These are phyloP conservation scores for Datisca glomerata DNA, from an alignment of 306 rosid genomes.

Conservation along the genomic window DNA sequence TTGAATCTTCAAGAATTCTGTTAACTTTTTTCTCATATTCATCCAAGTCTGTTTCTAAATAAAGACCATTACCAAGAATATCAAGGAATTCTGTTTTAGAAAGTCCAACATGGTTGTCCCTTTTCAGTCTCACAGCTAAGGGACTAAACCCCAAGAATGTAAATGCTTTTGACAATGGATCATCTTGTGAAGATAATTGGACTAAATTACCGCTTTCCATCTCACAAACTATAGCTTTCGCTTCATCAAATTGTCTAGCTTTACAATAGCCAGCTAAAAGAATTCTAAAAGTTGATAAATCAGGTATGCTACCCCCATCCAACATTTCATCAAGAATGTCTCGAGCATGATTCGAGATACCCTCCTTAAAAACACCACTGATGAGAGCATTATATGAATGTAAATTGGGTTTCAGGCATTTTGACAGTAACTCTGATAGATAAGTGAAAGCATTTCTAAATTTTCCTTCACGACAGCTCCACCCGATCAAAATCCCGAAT, in stretches of 20 bases:
- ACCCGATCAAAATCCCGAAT: conserved; percentile 71
- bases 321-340: conserved; percentile 66
- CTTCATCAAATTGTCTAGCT: conserved; percentile 56
- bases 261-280: conserved; percentile 83
- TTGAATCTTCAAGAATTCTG: conserved; percentile 42
- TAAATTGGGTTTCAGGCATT: conserved; percentile 27
- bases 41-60: conserved; percentile 68
- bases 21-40: conserved; percentile 50
- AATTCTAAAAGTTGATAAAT: conserved; percentile 47
- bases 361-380: conserved; percentile 52
- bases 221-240: conserved; percentile 33
- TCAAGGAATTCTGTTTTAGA: conserved; percentile 72
- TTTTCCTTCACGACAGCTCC: conserved; percentile 59
- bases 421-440: conserved; percentile 40
- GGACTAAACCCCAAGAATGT: conserved; percentile 59
- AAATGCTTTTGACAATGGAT: conserved; percentile 55
- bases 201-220: conserved; percentile 53
- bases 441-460: conserved; percentile 44
- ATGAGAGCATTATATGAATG: conserved; percentile 66
- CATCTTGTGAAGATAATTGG: conserved; percentile 31
- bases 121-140: conserved; percentile 51
- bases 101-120: conserved; percentile 46
- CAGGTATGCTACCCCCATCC: conserved; percentile 50
- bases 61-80: conserved; percentile 80
- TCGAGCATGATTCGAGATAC: conserved; percentile 42